These are phyloP conservation scores for Candida khao-thaluensis DNA, from an alignment of 805 yeast genomes.

Conservation along the genomic window DNA sequence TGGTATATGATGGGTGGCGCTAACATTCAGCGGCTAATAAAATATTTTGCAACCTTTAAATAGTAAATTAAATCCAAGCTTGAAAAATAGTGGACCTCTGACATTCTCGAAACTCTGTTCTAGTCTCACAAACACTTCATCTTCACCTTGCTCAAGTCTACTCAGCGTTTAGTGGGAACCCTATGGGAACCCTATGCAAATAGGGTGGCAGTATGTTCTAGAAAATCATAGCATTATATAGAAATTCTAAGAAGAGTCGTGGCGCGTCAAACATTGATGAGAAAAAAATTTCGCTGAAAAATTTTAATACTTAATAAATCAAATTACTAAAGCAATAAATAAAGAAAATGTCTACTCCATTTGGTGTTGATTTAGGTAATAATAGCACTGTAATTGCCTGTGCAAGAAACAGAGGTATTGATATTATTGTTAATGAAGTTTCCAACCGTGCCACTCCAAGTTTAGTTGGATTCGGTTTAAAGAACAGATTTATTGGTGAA, in stretches of 20 bases:
- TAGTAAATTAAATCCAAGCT: too few species aligned
- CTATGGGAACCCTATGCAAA: too few species aligned
- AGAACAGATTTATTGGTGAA: slow-evolving; percentile 93
- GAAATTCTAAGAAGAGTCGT: slow-evolving; percentile 10
- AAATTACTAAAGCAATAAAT: slow-evolving; percentile 6
- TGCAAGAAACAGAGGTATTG: slow-evolving; percentile 98
- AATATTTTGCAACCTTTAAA: too few species aligned
- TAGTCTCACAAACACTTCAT: not conserved
- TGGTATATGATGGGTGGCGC: too few species aligned
- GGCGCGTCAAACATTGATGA: slow-evolving; percentile 7
- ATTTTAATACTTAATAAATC: slow-evolving; percentile 4
- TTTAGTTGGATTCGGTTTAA: slow-evolving; percentile 85
- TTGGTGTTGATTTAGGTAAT: slow-evolving; percentile 98
- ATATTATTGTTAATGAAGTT: slow-evolving; percentile 96
- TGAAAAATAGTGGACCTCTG: too few species aligned
- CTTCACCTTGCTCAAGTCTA: not conserved
- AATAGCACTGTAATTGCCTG: slow-evolving; percentile 89
- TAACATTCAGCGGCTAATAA: too few species aligned
- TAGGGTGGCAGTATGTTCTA: too few species aligned
- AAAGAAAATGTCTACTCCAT: slow-evolving; percentile 78
- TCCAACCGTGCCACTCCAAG: slow-evolving; percentile 95
- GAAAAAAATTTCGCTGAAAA: slow-evolving; percentile 7
- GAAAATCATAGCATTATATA: slow-evolving; percentile 4
- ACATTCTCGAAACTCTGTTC: too few species aligned
- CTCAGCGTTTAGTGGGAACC: too few species aligned